Base-by-base conservation (phyloP, 169 alveolate genomes). In the Prorocentrum cordatum region DNA sequence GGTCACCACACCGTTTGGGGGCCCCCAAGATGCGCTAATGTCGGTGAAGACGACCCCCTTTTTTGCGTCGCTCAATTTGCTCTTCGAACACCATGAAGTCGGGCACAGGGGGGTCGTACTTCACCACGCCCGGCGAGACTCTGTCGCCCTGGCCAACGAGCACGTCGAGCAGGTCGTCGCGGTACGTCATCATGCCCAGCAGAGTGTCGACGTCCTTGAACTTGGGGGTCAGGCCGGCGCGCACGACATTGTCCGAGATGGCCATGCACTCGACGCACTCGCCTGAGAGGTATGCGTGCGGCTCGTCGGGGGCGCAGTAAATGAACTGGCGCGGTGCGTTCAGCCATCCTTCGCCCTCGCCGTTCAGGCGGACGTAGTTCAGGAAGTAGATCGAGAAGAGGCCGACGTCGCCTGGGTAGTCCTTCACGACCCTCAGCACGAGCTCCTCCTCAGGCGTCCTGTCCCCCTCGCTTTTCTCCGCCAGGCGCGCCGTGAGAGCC, bases 191-290 rank as follows among this genome's bases (percentile, higher is more conserved):
- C 20, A n/a, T 26, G 3, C 24, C 6, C 68, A 58, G n/a, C 9
- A 58, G 32, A 3, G 24, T 6, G 35, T 71, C 83, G 38, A 71
- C 83, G 50, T 96, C 97, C 82, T 94, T 95, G 64, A 91, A 91
- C 92, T 96, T 96, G 3, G 98, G 96, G 50, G 98, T 96, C n/a
- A 96, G 92, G 26, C 98, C 98, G 26, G 96, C 95, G 85, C 98
- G 93, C 24, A 96, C 93, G 36, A 96, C 98, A 93, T 96, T 96
- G 92, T 96, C 98, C 47, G 96, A 93, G 84, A 93, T 91, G 20
- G 97, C 96, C 97, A 95, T 95, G 68, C 96, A 94, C 92, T 96
- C 98, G 27, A 96, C 61, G 42, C 96, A 93, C 42, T 96, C 96
- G 29, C 98, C 98, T 1, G 45, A 67, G 16, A 96, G 64, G 80